Evolutionary conservation across 1,139 yeast genomes (phyloP).

Genomic region (Nakaseomyces kungkrabaensis): DNA sequence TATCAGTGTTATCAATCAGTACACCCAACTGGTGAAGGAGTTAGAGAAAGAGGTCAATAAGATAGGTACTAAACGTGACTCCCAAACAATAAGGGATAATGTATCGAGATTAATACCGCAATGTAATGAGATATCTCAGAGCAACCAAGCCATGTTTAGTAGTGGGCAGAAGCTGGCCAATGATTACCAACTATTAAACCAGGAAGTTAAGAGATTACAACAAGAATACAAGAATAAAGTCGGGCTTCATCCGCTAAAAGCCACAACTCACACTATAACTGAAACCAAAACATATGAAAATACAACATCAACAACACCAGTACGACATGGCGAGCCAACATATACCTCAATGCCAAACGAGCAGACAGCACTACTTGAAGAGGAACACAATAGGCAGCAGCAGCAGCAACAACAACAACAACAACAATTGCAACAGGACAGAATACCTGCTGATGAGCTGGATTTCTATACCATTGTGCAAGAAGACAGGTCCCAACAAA

Average conservation of each 20-base stretch:
- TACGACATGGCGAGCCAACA: slow-evolving; percentile 6
- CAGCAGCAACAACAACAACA: slow-evolving; percentile 24
- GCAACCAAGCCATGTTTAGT: slow-evolving; percentile 19
- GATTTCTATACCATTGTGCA: slow-evolving; percentile 62
- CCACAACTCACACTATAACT: too few species aligned
- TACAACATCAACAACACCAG: neutral
- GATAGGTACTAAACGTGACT: slow-evolving; percentile 51
- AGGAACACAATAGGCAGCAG: slow-evolving; percentile 13
- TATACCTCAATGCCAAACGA: slow-evolving; percentile 31
- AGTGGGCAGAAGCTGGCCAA: slow-evolving; percentile 33
- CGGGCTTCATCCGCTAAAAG: neutral
- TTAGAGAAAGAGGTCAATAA: slow-evolving; percentile 40
- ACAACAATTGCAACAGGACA: slow-evolving; percentile 28
- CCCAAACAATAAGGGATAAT: slow-evolving; percentile 35
- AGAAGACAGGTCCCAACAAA: slow-evolving; percentile 65
- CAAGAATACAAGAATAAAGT: slow-evolving; percentile 10
- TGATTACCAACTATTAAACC: slow-evolving; percentile 36
- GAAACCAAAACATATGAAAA: too few species aligned
- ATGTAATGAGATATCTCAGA: slow-evolving; percentile 22
- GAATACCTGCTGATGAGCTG: slow-evolving; percentile 46
- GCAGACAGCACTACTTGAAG: slow-evolving; percentile 33
- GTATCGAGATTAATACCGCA: slow-evolving; percentile 27
- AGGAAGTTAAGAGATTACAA: slow-evolving; percentile 7
- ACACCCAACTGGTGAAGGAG: neutral
- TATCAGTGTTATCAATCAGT: neutral